Base-by-base conservation (phyloP, 257 asterid genomes). In the Cruciata laevipes region DNA sequence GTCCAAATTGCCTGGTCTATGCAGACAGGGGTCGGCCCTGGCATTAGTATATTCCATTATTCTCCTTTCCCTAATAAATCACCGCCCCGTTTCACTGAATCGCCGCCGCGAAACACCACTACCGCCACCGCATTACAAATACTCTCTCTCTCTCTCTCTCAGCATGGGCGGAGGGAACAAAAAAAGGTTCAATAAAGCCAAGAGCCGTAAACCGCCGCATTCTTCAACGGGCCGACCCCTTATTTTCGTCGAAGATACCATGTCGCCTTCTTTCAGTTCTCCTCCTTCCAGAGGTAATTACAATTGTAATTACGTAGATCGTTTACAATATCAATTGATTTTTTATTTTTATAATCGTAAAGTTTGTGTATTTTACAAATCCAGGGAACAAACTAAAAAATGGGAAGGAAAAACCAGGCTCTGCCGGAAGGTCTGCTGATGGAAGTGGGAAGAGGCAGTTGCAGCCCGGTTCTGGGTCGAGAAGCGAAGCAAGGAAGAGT, bases 241-340 rank as follows among this genome's bases (percentile, higher is more conserved):
- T 42, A 13, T 42, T 71, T 93, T 90, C 69, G 91, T 90, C 11
- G 91, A 82, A 70, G 99, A 97, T 20, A 95, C 96, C 44, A 42
- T 81, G 33, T 74, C 90, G 17, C 25, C 85, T n/a, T 72, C 76
- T 61, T 66, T 68, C 79, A 67, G 64, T 75, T 83, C 96, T 61
- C 89, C 93, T 65, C 85, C 89, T 70, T 76, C 95, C 25, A 73
- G 86, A 86, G 98, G 98, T 91, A 61, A 61, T 53, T 61, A 51
- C 24, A 6, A 40, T 21, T 23, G 23, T 53, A 6, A 44, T 47
- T 33, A n/a, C 65, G 59, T 57, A 35, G 61, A 9, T 32, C 13
- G 25, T n/a, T 64, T 57, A 20, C 6, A 16, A 4, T 8, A 17
- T 47, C 35, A 71, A 49, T 38, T 69, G 25, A 32, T 58, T 23